Evolutionary conservation across 805 yeast genomes (phyloP), one percentile per base, ranked within the genome.

Genomic region (Pichia eremophila): DNA sequence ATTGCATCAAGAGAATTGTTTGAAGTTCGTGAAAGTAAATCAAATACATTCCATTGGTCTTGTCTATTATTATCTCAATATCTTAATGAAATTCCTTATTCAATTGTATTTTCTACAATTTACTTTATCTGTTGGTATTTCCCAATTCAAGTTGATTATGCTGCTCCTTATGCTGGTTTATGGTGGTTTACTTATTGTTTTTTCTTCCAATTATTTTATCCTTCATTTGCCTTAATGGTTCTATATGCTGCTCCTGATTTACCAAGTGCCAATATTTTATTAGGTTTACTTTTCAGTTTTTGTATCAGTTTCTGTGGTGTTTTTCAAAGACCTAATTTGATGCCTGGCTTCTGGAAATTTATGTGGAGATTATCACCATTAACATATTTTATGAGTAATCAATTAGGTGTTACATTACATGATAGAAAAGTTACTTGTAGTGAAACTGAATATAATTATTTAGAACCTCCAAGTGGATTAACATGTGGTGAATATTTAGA

Each of bases 291-390:
- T 51, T 74, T 78, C 61, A 68, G 82, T 35, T 74, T 83, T 60
- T 63, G 76, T 56, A 71, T 83, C 48, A 68, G 80, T 19, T 84
- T 85, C 68, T 73, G 85, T 62, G 88, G 89, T 68, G 82, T 83
- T 48, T 68, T 81, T 49, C 86, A 81, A 57, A 77, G 80, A 17
- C 66, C 66, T 7, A 39, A 51, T 3, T 65, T 71, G 46, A 74
- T 85, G 81, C 93, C 95, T 12, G 80, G 85, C 1, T 86, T 86
- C 70, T 86, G 95, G 95, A 79, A 76, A 42, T 86, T 83, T 62
- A 83, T 86, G 89, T 81, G 84, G 75, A 75, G 83, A 54, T 72
- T 71, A 18, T 81, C 86, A 27, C 95, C 85, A 11, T 74, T 75
- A 64, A 83, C 91, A 1, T 86, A 86, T 59, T 77, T 82, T 61